Evolutionary conservation across 2,329 filamentous ascomycete species (phyloP), one percentile per base, ranked within the genome.

Genomic region (Blastomyces percursus): DNA sequence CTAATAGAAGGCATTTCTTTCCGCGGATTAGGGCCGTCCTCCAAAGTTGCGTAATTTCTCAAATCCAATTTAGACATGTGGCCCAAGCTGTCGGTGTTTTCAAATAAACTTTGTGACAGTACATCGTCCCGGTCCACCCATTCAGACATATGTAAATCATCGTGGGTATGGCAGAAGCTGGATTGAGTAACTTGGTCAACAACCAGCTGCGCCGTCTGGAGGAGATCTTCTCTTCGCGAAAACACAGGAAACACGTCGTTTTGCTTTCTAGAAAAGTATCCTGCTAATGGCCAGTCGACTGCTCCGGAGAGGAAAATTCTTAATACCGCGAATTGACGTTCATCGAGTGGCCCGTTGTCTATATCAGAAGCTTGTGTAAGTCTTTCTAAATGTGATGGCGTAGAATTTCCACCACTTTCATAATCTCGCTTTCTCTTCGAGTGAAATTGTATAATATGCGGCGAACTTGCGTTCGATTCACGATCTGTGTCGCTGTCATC

Each of bases 161-260:
- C 69, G 48, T 73, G 63, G 12, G 65, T 68, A 67, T 77, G 75
- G 42, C 71, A 66, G 12, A 79, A 67, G n/a, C 74, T 78, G 14
- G 77, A 78, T 65, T 78, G 77, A 2, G 75, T 77, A 56, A 78
- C 66, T 68, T 78, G 76, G 54, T 78, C 76, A 27, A 75, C 74
- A 27, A 78, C 63, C 8, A 78, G 64, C 62, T 78, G 76, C 16
- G 75, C 75, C 55, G 77, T 66, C 61, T 75, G 70, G 42, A 76
- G 70, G 35, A 75, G 71, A 48, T 71, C 69, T 56, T 77, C 76
- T 54, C 68, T 73, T 52, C 70, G 68, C 42, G 68, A 62, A 38
- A 77, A 70, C 6, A 71, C 69, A 5, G 76, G 73, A 3, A 68
- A 65, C 54, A 72, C 62, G 24, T 69, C 68, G 35, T 66, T 73